Conservation (phyloP, 352 stramenopile species). For the Globisporangium parvum region DNA sequence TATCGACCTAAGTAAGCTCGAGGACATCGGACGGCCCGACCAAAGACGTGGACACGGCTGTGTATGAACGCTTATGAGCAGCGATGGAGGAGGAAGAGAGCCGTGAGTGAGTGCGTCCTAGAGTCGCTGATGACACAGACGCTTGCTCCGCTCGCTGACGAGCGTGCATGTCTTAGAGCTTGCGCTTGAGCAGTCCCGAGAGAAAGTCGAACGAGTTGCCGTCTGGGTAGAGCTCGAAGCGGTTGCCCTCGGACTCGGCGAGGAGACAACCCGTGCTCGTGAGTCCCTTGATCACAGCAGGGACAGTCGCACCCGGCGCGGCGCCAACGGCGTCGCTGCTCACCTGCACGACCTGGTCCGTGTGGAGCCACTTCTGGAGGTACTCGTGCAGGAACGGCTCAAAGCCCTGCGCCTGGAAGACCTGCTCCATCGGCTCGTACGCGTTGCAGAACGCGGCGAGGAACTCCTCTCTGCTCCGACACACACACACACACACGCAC, state of each 20-base stretch:
- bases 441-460: slow-evolving; percentile 84
- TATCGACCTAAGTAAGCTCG: too few relatives aligned
- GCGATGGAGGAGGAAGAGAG: too few relatives aligned
- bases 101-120: not conserved
- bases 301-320: slow-evolving; percentile 24
- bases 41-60: not conserved
- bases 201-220: slow-evolving; percentile 90
- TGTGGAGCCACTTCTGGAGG: slow-evolving; percentile 79
- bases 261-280: slow-evolving; percentile 75
- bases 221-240: slow-evolving; percentile 85
- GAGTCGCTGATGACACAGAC: too few relatives aligned
- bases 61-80: too few relatives aligned
- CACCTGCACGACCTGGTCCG: slow-evolving; percentile 79
- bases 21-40: too few relatives aligned
- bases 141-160: too few relatives aligned
- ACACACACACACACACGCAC: not conserved
- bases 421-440: slow-evolving; percentile 80
- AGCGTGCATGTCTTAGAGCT: slow-evolving; percentile 37
- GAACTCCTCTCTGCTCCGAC: slow-evolving; percentile 65
- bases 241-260: slow-evolving; percentile 52
- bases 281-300: slow-evolving; percentile 73
- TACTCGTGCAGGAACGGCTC: slow-evolving; percentile 83
- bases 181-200: slow-evolving; percentile 78
- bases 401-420: slow-evolving; percentile 80
- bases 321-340: slow-evolving; percentile 24